phyloP scores from a whole-genome alignment of 1,139 yeast species.

The Kodamaea sp. region DNA sequence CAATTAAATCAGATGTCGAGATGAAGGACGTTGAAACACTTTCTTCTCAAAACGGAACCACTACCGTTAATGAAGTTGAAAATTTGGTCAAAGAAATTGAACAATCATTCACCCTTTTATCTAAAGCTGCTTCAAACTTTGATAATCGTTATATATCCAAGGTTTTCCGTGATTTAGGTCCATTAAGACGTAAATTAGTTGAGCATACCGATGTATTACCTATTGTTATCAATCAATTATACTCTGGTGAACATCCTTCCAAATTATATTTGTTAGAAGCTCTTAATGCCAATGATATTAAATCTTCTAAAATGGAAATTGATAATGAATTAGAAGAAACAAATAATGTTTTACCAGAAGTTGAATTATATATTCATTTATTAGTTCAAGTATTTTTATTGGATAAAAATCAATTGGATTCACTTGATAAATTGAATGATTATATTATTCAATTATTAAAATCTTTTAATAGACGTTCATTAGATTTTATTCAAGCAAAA shows the following conservation, averaged over 20 bases:
- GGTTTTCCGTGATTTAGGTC: constrained; percentile 78
- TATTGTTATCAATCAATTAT: constrained; percentile 49
- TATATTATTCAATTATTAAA: constrained; percentile 54
- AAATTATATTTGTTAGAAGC: constrained; percentile 43
- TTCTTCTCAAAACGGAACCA: constrained; percentile 9
- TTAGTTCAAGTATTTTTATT: constrained; percentile 73
- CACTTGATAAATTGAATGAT: constrained; percentile 51
- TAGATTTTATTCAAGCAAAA: constrained; percentile 86
- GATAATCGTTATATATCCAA: constrained; percentile 87
- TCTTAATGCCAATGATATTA: constrained; percentile 21
- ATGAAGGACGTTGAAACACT: constrained; percentile 27
- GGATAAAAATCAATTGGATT: constrained; percentile 52
- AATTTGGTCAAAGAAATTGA: constrained; percentile 43
- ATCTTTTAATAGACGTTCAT: constrained; percentile 71
- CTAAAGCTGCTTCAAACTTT: constrained; percentile 69
- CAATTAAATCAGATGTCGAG: constrained; percentile 22
- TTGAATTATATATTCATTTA: constrained; percentile 76
- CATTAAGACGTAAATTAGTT: constrained; percentile 62
- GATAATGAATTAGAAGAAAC: constrained; percentile 10
- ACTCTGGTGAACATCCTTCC: constrained; percentile 45
- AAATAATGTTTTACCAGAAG: constrained; percentile 54
- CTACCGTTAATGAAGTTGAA: constrained; percentile 16
- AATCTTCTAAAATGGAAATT: constrained; percentile 11
- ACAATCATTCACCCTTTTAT: constrained; percentile 51
- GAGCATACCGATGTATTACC: constrained; percentile 47